Percentiles rank a stretch among this genome's conserved stretches.
Conservation (phyloP, 2,329 filamentous ascomycete genomes). For the Sclerotinia minor region DNA sequence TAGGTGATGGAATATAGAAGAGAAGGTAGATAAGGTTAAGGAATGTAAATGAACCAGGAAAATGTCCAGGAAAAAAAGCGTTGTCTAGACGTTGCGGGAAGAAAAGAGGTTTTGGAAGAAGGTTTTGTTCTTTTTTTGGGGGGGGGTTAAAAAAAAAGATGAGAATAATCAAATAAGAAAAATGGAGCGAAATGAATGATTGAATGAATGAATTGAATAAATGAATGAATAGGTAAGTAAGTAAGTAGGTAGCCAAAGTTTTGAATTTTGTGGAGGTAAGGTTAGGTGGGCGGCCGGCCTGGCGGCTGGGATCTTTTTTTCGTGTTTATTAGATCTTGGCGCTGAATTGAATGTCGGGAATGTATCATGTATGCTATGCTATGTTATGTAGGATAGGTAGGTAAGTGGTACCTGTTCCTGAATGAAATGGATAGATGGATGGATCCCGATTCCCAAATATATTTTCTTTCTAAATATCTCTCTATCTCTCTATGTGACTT, state of each 20-base stretch:
- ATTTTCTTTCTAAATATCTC: no score
- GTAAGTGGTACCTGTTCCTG: no score
- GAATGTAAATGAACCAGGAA: conserved; percentile 23
- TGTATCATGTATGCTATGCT: background rate
- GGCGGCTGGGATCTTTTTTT: background rate
- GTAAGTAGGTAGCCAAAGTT: background rate
- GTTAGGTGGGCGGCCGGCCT: no score
- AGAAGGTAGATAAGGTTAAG: conserved; percentile 6
- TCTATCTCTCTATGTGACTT: no score
- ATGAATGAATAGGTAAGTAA: no score
- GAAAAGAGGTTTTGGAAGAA: background rate
- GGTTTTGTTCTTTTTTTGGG: background rate
- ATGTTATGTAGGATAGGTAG: no score
- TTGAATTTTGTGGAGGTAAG: conserved; percentile 12
- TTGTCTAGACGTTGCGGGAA: conserved; percentile 15
- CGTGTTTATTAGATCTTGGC: background rate
- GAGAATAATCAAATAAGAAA: no score
- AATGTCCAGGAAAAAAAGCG: conserved; percentile 5
- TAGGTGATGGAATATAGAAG: background rate
- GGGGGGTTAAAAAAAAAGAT: background rate
- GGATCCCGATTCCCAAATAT: background rate
- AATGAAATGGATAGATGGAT: background rate
- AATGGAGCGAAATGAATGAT: no score
- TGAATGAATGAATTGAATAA: no score
- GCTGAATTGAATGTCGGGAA: conserved; percentile 3